phyloP scores from a whole-genome alignment of 441 rosid genomes.

The Arabidopsis lyrata region DNA sequence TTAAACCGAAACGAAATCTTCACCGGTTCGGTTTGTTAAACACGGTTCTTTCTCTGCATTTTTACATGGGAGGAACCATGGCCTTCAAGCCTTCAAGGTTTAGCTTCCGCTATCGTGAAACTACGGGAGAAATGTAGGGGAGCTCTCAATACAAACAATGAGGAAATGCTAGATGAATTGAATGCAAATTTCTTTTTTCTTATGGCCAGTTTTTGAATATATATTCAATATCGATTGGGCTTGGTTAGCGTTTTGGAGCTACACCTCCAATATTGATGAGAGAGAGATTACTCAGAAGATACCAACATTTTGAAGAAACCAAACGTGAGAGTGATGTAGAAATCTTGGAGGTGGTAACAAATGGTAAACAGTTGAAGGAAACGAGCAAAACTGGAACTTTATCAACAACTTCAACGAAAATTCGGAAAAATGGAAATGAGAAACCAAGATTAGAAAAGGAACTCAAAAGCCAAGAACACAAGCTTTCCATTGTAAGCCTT shows the following conservation, averaged over 20 bases:
- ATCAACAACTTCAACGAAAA: slow-evolving; percentile 53
- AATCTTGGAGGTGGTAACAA: slow-evolving; percentile 44
- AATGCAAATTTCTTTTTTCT: too few relatives aligned
- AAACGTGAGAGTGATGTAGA: slow-evolving; percentile 61
- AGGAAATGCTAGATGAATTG: too few relatives aligned
- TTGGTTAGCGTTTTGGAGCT: too few relatives aligned
- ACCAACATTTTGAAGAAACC: slow-evolving; percentile 71
- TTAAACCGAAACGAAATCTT: too few relatives aligned
- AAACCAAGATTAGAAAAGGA: slow-evolving; percentile 60
- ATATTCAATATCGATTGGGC: too few relatives aligned
- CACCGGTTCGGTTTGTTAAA: too few relatives aligned
- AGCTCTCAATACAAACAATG: too few relatives aligned
- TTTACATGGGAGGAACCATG: too few relatives aligned
- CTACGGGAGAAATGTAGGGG: too few relatives aligned
- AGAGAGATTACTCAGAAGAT: slow-evolving; percentile 64
- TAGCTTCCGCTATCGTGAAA: too few relatives aligned
- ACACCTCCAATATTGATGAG: slow-evolving; percentile 47
- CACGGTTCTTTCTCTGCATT: too few relatives aligned
- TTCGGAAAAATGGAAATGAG: slow-evolving; percentile 47
- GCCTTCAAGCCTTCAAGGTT: too few relatives aligned
- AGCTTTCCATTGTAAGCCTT: slow-evolving; percentile 71
- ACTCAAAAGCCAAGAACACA: slow-evolving; percentile 65
- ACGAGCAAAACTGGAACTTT: slow-evolving; percentile 68
- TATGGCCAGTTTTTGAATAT: slow-evolving; percentile 45
- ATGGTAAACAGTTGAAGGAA: slow-evolving; percentile 48